These are phyloP conservation scores for Endogone sp. DNA, from an alignment of 192 early-diverging fungal genomes.

Conservation along the genomic window DNA sequence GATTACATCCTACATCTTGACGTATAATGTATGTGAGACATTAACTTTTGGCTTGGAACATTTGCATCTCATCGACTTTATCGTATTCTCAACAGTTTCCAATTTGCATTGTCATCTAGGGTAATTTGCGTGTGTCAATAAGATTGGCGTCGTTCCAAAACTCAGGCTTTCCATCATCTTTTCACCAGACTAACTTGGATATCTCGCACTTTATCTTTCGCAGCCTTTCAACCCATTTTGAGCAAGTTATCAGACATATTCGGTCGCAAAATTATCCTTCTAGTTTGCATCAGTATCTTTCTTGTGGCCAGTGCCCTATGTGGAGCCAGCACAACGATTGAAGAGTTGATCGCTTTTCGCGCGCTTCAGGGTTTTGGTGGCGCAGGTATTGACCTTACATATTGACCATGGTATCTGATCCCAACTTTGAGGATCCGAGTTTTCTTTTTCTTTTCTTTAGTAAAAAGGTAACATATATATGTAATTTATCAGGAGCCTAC, in stretches of 20 bases:
- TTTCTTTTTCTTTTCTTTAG: too few relatives aligned
- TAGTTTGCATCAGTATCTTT: conserved; percentile 75
- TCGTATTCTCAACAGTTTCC: background rate
- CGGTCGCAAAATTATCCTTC: conserved; percentile 65
- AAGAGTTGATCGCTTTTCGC: background rate
- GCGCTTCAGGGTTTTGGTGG: conserved; percentile 50
- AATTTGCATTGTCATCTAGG: background rate
- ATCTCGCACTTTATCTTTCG: background rate
- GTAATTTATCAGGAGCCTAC: conserved; percentile 24
- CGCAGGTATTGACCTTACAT: conserved; percentile 20
- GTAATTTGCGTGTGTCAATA: background rate
- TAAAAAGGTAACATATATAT: background rate
- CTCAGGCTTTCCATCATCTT: background rate
- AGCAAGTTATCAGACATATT: conserved; percentile 88
- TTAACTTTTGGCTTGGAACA: background rate
- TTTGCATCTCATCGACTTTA: background rate
- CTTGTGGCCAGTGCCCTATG: conserved; percentile 79
- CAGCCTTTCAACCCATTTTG: conserved; percentile 47
- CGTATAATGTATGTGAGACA: background rate
- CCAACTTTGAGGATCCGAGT: too few relatives aligned
- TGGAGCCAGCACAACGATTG: conserved; percentile 53
- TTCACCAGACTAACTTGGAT: background rate
- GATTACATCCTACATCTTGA: conserved; percentile 62
- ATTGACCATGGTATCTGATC: too few relatives aligned
- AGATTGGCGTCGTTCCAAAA: background rate